Conservation (phyloP, 495 filamentous ascomycete genomes). For the Hyaloscypha variabilis region DNA sequence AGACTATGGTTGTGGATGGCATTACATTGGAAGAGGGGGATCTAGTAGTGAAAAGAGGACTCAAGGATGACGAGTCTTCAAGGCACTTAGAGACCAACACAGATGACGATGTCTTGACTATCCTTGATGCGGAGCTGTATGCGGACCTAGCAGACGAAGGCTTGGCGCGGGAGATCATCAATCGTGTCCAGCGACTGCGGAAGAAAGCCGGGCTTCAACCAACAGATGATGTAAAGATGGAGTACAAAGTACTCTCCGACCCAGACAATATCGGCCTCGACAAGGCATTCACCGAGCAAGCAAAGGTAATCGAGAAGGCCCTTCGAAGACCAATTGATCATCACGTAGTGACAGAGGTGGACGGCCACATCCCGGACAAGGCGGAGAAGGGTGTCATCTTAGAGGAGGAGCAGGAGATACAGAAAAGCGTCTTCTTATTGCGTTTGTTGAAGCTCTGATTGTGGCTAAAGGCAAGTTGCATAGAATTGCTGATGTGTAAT, state of each 20-base stretch:
- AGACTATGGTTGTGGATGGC: constrained; percentile 78
- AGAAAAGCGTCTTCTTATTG: constrained; percentile 83
- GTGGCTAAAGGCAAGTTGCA: not conserved
- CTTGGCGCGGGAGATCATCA: constrained; percentile 79
- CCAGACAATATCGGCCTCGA: constrained; percentile 76
- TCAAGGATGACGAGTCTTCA: constrained; percentile 67
- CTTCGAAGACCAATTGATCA: constrained; percentile 80
- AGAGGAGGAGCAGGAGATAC: constrained; percentile 88
- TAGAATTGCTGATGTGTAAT: constrained; percentile 1
- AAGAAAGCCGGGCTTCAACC: constrained; percentile 81
- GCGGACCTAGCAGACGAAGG: constrained; percentile 76
- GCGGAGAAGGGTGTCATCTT: constrained; percentile 66
- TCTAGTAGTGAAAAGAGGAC: constrained; percentile 77
- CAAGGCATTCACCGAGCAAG: constrained; percentile 71
- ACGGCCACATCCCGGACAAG: constrained; percentile 61
- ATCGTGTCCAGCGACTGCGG: constrained; percentile 76
- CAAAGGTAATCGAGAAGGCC: constrained; percentile 72
- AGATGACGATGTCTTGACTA: constrained; percentile 79
- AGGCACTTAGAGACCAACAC: constrained; percentile 82
- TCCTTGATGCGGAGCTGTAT: constrained; percentile 75
- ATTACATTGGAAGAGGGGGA: constrained; percentile 81
- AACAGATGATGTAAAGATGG: constrained; percentile 86
- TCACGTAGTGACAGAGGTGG: constrained; percentile 63
- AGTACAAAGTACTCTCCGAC: constrained; percentile 74
- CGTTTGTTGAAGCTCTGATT: constrained; percentile 68